phyloP scores from a whole-genome alignment of 805 yeast genomes.

The Saturnispora besseyi region DNA sequence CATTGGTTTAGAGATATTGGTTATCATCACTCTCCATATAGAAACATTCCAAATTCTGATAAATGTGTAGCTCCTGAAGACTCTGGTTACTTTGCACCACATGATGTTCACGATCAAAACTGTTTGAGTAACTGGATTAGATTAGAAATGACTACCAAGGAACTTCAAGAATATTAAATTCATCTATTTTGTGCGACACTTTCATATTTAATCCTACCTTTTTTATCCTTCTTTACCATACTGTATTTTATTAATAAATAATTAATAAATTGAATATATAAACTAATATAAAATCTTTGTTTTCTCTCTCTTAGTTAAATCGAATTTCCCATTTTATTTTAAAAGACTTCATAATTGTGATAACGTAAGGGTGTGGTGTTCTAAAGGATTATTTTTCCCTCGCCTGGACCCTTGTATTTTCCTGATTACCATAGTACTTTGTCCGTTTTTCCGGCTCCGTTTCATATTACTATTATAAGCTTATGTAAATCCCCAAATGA shows the following conservation, averaged over 20 bases:
- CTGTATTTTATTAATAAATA: background rate
- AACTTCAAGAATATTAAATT: conserved; percentile 24
- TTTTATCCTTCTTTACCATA: background rate
- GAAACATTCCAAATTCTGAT: conserved; percentile 65
- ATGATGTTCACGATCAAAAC: conserved; percentile 28
- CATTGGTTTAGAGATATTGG: conserved; percentile 89
- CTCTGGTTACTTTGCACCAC: conserved; percentile 28
- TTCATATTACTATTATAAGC: too few species aligned
- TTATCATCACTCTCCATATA: conserved; percentile 64
- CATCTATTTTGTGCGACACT: background rate
- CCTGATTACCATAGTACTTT: too few species aligned
- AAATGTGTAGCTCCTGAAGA: conserved; percentile 33
- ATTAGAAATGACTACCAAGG: conserved; percentile 29
- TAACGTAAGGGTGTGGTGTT: too few species aligned
- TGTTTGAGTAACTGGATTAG: conserved; percentile 30
- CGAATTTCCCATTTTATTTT: background rate
- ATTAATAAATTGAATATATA: background rate
- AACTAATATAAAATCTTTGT: background rate
- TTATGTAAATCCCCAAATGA: too few species aligned
- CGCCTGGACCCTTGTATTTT: too few species aligned
- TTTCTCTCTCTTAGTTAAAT: background rate
- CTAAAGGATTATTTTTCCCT: too few species aligned
- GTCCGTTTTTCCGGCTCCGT: too few species aligned
- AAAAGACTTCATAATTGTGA: too few species aligned
- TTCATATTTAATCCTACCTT: background rate